Conservation (phyloP, 2,329 filamentous ascomycete species). For the Acarospora socialis region DNA sequence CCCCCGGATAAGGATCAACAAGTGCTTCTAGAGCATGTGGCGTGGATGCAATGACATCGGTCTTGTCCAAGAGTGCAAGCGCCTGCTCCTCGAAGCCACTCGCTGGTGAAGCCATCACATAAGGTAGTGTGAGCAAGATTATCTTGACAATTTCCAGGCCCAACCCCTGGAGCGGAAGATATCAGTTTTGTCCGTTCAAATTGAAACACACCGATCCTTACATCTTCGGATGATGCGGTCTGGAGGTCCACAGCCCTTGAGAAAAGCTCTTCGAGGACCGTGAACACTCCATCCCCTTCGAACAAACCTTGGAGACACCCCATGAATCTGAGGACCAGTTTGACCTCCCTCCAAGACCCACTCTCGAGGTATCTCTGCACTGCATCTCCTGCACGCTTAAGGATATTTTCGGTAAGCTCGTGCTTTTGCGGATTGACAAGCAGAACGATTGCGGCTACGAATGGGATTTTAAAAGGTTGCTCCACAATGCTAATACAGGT, state of each 20-base stretch:
- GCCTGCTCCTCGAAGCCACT: conserved; percentile 59
- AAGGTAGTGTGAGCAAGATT: conserved; percentile 87
- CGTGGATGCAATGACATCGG: conserved; percentile 82
- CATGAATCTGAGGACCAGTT: conserved; percentile 77
- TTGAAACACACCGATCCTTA: conserved; percentile 32
- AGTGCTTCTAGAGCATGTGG: conserved; percentile 71
- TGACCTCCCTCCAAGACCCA: conserved; percentile 81
- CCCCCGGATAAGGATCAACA: conserved; percentile 68
- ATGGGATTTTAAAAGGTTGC: conserved; percentile 96
- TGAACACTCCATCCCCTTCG: conserved; percentile 73
- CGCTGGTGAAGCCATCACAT: conserved; percentile 63
- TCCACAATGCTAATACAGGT: conserved; percentile 46
- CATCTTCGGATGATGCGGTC: conserved; percentile 83
- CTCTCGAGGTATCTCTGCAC: conserved; percentile 53
- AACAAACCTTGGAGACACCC: conserved; percentile 72
- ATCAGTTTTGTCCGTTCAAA: conserved; percentile 10
- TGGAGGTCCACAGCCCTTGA: conserved; percentile 81
- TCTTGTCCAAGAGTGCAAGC: conserved; percentile 73
- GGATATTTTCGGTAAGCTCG: conserved; percentile 57
- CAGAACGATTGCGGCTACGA: conserved; percentile 70
- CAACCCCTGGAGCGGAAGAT: conserved; percentile 32
- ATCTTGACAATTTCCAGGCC: conserved; percentile 86
- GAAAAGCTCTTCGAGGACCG: conserved; percentile 80
- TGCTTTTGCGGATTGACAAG: conserved; percentile 64
- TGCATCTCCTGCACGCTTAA: conserved; percentile 46